Evolutionary conservation across 2,329 filamentous ascomycete genomes (phyloP), one percentile per base, ranked within the genome.

Genomic region (Aaosphaeria arxii): DNA sequence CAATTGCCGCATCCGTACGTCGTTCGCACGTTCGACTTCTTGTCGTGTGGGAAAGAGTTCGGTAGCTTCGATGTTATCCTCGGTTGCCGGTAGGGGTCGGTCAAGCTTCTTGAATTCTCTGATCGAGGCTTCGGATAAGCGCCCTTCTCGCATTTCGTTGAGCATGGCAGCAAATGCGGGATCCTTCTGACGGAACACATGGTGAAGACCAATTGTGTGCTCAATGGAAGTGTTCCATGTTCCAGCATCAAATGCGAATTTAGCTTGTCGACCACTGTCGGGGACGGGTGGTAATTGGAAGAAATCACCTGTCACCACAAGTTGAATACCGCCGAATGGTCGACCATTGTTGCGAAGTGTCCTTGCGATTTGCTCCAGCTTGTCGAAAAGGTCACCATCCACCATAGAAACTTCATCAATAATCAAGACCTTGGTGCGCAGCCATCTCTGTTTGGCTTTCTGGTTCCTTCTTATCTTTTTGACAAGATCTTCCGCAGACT

Each of bases 391-490:
- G 32, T 96, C 91, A 1, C 90, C 94, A 61, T 99, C 94, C 4
- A 99, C 91, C 95, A 99, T 99, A 9, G 94, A 97, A 4, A 99
- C 86, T 67, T 99, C 94, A 70, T 99, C 94, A 59, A 99, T 83
- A 57, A 99, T 80, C 28, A 99, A 80, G 9, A 90, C 84, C 63
- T 91, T 95, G 0, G 91, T 95, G 48, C 85, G 83, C 55, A 95
- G 74, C 95, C 95, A 99, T 38, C 92, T 83, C 54, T 84, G 87
- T 66, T 88, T 92, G 24, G 91, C 90, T 67, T 96, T 97, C 13
- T 82, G 79, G 57, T 97, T 96, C 49, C 85, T 83, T 59, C 88
- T 87, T 59, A 99, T 89, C 78, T 96, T 99, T 70, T 89, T 94
- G 44, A 96, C 82, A 28, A 99, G 77, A 31, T 87, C 83, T 11